Evolutionary conservation across 495 filamentous ascomycete genomes (phyloP).

Genomic region (Mytilinidion resinicola): DNA sequence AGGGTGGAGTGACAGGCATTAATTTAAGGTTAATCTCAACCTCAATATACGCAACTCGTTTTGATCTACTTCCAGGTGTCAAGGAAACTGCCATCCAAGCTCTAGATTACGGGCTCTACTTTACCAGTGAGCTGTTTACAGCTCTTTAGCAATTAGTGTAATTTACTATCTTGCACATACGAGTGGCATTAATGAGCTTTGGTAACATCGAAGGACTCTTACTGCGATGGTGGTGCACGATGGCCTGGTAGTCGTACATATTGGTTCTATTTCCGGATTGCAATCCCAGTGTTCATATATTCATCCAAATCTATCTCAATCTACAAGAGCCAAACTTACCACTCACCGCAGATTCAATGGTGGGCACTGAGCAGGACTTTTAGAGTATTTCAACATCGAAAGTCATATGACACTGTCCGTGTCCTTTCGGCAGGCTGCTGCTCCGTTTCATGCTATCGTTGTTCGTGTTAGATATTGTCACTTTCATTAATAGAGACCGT

Average conservation of each 20-base stretch:
- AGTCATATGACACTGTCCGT: neutral
- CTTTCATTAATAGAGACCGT: too few species aligned
- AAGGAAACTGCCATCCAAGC: slow-evolving; percentile 1
- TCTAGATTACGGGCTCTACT: slow-evolving; percentile 6
- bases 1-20: slow-evolving; percentile 25
- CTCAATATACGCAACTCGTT: slow-evolving; percentile 27
- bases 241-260: slow-evolving; percentile 1
- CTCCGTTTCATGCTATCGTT: too few species aligned
- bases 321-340: slow-evolving; percentile 15
- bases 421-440: neutral
- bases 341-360: neutral
- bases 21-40: slow-evolving; percentile 33
- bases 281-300: slow-evolving; percentile 21
- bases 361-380: too few species aligned
- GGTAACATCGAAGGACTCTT: neutral
- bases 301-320: slow-evolving; percentile 18
- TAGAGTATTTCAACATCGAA: neutral
- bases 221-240: slow-evolving; percentile 7
- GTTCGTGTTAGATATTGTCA: too few species aligned
- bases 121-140: slow-evolving; percentile 23
- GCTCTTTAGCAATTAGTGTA: slow-evolving; percentile 19
- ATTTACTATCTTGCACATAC: slow-evolving; percentile 24
- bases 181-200: slow-evolving; percentile 23
- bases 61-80: slow-evolving; percentile 24
- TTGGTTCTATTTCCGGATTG: slow-evolving; percentile 27